Evolutionary conservation across 75 land plant species (phyloP).

Genomic region (Larix kaempferi): DNA sequence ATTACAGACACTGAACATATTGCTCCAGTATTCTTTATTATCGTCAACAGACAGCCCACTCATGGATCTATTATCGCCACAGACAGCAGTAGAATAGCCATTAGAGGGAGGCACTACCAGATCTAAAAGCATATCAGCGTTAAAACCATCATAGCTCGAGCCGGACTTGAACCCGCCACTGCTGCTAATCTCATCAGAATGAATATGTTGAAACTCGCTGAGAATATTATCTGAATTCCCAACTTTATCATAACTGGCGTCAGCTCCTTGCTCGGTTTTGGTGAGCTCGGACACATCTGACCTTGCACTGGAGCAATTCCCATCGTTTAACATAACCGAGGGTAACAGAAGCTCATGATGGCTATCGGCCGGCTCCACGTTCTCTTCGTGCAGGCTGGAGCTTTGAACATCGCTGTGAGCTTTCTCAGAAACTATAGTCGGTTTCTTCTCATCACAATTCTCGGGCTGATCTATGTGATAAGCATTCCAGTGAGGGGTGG

Average conservation of each 20-base stretch:
- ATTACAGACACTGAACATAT: constrained; percentile 5
- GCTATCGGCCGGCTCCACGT: not conserved
- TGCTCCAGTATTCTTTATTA: constrained; percentile 4
- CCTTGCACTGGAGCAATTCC: not conserved
- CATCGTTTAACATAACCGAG: not conserved
- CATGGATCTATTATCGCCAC: not conserved
- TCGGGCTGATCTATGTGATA: too few species aligned
- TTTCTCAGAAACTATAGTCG: not conserved
- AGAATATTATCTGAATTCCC: not conserved
- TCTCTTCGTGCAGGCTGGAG: not conserved
- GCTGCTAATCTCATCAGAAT: not conserved
- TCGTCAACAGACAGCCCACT: not conserved
- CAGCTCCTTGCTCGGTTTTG: not conserved
- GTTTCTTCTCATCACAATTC: not conserved
- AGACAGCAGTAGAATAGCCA: not conserved
- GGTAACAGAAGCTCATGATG: not conserved
- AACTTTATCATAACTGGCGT: not conserved
- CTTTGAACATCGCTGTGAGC: not conserved
- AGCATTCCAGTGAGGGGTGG: not conserved
- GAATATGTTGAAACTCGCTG: not conserved
- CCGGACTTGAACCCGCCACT: not conserved
- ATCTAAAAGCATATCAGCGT: not conserved
- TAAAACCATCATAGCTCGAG: not conserved
- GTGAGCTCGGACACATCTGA: not conserved
- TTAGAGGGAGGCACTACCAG: not conserved